These are phyloP conservation scores for Gynandropsis gynandra DNA, from an alignment of 345 rosid species.

Conservation along the genomic window DNA sequence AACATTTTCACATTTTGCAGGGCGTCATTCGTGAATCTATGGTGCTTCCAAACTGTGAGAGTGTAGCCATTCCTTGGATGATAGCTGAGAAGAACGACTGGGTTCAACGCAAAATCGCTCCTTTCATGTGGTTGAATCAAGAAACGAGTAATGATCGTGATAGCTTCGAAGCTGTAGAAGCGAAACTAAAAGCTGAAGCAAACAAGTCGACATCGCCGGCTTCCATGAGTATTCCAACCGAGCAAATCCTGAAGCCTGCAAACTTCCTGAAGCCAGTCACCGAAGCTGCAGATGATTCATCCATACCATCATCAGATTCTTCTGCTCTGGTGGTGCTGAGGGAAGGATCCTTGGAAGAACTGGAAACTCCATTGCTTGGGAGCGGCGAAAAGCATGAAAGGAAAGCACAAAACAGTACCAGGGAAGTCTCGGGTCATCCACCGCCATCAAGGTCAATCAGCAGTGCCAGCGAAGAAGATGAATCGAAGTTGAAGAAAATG, in stretches of 20 bases:
- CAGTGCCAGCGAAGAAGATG: conserved; percentile 38
- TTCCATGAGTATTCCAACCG: conserved; percentile 31
- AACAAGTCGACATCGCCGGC: conserved; percentile 17
- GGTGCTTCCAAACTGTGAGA: conserved; percentile 94
- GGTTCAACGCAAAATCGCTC: conserved; percentile 67
- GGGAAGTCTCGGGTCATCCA: conserved; percentile 23
- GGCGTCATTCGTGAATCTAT: conserved; percentile 54
- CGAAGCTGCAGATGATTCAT: conserved; percentile 17
- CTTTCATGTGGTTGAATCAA: conserved; percentile 77
- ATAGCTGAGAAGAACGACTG: conserved; percentile 86
- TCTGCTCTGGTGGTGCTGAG: conserved; percentile 13
- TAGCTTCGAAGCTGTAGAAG: conserved; percentile 27
- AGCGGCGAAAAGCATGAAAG: conserved; percentile 31
- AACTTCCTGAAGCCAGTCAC: conserved; percentile 19
- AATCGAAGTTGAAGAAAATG: conserved; percentile 44
- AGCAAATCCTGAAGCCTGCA: conserved; percentile 28
- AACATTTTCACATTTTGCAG: conserved; percentile 33
- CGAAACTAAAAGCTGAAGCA: conserved; percentile 31
- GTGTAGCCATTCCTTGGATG: conserved; percentile 75
- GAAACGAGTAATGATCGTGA: conserved; percentile 41
- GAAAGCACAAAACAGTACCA: conserved; percentile 7
- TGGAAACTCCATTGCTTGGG: conserved; percentile 43
- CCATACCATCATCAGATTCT: conserved; percentile 20
- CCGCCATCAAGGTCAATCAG: conserved; percentile 25
- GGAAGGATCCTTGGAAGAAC: conserved; percentile 43